These are phyloP conservation scores for Guadua angustifolia DNA, from an alignment of 176 grass and related monocot species.

Conservation along the genomic window DNA sequence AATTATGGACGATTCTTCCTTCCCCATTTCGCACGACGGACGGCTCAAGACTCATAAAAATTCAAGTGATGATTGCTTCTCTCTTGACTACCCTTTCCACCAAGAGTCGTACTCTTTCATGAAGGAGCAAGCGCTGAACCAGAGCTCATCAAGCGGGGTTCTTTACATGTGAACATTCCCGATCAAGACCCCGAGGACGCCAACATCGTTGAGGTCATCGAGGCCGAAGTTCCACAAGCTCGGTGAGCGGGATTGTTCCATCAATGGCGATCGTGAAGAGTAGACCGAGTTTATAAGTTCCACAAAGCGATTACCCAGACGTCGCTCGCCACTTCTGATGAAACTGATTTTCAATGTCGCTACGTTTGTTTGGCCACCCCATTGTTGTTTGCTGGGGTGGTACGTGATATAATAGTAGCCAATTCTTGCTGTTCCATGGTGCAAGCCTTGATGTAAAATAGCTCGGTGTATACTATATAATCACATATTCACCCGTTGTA, in stretches of 20 bases:
- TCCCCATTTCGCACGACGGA: slow-evolving; percentile 78
- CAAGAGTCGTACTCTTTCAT: slow-evolving; percentile 84
- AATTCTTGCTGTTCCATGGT: slow-evolving; percentile 28
- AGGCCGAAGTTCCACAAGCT: slow-evolving; percentile 86
- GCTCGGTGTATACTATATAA: slow-evolving; percentile 20
- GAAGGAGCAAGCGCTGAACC: slow-evolving; percentile 54
- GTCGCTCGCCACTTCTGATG: slow-evolving; percentile 14
- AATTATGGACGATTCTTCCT: slow-evolving; percentile 86
- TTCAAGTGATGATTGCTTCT: slow-evolving; percentile 61
- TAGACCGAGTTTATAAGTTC: background rate
- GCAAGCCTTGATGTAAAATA: slow-evolving; percentile 25
- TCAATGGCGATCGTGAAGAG: slow-evolving; percentile 31
- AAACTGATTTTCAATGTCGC: slow-evolving; percentile 13
- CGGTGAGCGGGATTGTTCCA: slow-evolving; percentile 46
- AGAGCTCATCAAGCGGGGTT: slow-evolving; percentile 64
- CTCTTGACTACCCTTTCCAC: slow-evolving; percentile 80
- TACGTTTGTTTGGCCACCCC: slow-evolving; percentile 24
- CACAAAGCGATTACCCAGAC: background rate
- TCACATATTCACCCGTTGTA: slow-evolving; percentile 30
- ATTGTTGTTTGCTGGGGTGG: slow-evolving; percentile 25
- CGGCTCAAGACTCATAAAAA: slow-evolving; percentile 51
- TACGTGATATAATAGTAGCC: background rate
- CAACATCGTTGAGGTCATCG: slow-evolving; percentile 70
- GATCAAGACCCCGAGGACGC: slow-evolving; percentile 62
- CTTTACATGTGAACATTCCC: slow-evolving; percentile 74